Conservation (phyloP, 306 rosid species). For the Hylodesmum podocarpum region DNA sequence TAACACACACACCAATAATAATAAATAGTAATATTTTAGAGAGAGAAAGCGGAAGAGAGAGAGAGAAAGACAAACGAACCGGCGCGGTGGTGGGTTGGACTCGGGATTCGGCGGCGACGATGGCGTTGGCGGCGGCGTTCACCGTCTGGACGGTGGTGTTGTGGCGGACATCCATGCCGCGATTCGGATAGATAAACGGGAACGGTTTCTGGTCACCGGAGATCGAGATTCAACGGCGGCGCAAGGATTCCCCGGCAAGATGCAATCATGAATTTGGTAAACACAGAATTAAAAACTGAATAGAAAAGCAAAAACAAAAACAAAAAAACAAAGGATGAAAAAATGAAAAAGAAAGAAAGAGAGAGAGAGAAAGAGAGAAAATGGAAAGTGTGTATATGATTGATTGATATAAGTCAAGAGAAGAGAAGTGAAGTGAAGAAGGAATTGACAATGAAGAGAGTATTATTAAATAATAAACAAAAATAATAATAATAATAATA, state of each 20-base stretch:
- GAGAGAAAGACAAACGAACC: constrained; percentile 40
- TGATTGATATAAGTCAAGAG: not conserved
- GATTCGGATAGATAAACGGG: not conserved
- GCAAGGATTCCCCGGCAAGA: constrained; percentile 34
- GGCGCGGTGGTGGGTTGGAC: constrained; percentile 67
- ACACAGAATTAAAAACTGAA: not conserved
- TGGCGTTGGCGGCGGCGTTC: constrained; percentile 94
- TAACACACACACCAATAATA: not conserved
- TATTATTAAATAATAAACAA: not conserved
- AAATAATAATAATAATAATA: not conserved
- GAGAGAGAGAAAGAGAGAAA: not conserved
- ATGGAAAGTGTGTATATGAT: constrained; percentile 6
- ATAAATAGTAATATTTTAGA: not conserved
- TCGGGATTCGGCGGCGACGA: constrained; percentile 82
- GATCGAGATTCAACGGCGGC: constrained; percentile 6
- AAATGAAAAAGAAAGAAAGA: not conserved
- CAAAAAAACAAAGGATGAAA: not conserved
- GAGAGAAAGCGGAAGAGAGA: not conserved
- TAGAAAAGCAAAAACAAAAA: not conserved
- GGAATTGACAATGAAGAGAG: constrained; percentile 9
- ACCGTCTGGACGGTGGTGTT: constrained; percentile 85
- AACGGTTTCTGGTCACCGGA: constrained; percentile 30
- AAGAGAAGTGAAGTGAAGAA: not conserved
- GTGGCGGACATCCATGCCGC: constrained; percentile 55
- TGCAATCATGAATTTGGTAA: constrained; percentile 42